These are phyloP conservation scores for Penicillium parvum DNA, from an alignment of 495 filamentous ascomycete species.

Conservation along the genomic window DNA sequence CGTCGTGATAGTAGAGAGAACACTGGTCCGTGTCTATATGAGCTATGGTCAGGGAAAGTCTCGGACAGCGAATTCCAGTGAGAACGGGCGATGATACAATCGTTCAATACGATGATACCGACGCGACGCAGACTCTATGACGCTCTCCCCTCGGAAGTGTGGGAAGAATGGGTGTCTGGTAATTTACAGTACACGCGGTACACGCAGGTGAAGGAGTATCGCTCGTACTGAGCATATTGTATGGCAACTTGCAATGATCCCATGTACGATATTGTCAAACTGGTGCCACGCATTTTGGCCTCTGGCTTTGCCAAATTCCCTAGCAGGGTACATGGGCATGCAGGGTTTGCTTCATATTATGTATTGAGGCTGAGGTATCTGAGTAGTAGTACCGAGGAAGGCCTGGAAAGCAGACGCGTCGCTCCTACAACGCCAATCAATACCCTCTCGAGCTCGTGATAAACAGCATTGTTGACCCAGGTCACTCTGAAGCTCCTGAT, in stretches of 20 bases:
- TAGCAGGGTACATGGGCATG: neutral
- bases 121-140: conserved; percentile 21
- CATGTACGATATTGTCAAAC: conserved; percentile 15
- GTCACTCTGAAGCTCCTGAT: too few relatives aligned
- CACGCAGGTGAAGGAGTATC: neutral
- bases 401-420: conserved; percentile 9
- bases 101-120: neutral
- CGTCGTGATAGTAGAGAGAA: too few relatives aligned
- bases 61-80: too few relatives aligned
- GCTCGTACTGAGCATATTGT: neutral
- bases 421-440: neutral
- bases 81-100: neutral
- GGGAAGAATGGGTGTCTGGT: conserved; percentile 15
- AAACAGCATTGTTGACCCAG: too few relatives aligned
- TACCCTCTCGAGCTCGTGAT: conserved; percentile 11
- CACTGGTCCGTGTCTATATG: neutral
- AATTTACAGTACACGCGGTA: conserved; percentile 16
- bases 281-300: neutral
- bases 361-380: too few relatives aligned
- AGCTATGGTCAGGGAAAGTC: neutral
- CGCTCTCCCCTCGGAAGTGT: conserved; percentile 21
- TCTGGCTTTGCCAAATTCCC: conserved; percentile 1
- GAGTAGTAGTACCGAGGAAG: conserved; percentile 5
- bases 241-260: conserved; percentile 4
- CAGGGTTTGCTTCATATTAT: conserved; percentile 1